Evolutionary conservation across 352 stramenopile genomes (phyloP), one percentile per base, ranked within the genome.

Genomic region (Phytophthora agathidicida): DNA sequence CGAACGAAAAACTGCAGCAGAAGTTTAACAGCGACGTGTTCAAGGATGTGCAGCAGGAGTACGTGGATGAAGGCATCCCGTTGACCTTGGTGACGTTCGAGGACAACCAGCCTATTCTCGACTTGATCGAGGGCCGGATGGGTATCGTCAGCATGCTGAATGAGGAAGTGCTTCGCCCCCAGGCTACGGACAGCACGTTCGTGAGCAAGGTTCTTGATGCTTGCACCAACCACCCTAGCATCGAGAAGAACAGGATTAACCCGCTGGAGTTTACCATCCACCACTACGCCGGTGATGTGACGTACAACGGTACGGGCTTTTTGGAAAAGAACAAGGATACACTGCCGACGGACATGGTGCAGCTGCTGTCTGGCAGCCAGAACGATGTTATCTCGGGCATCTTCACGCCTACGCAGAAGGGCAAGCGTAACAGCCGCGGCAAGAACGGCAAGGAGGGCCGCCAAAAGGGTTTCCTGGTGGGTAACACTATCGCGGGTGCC

Each of bases 21-120:
- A 89, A 92, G 64, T 91, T 93, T 45, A 97, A 98, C 75, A 91
- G 88, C 47, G 84, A 97, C 43, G 94, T 97, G 36, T 98, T 99
- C 71, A 98, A 98, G 72, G 75, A 96, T 17, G 96, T 98, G 61
- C 94, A 98, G 73, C 67, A 94, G 53, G 88, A 98, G 63, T 99
- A 98, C 72, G 83, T 97, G 27, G 85, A 91, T 43, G 96, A 99
- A 77, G 88, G 88, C 10, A 96, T 98, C 42, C 68, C 82, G 19
- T 73, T 96, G 13, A 83, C 80, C 10, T 68, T 88, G 1, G 91
- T 96, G 48, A 87, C 88, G 19, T 98, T 98, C 65, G 75, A 91
- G 51, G 92, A 98, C 68, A 98, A 98, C 66, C 85, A 97, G 66
- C 76, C 82, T 5, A 96, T 94, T 44, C 56, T 98, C 32, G 89